Conservation (phyloP, 2,329 filamentous ascomycete species). For the Epichloe hybrida region DNA sequence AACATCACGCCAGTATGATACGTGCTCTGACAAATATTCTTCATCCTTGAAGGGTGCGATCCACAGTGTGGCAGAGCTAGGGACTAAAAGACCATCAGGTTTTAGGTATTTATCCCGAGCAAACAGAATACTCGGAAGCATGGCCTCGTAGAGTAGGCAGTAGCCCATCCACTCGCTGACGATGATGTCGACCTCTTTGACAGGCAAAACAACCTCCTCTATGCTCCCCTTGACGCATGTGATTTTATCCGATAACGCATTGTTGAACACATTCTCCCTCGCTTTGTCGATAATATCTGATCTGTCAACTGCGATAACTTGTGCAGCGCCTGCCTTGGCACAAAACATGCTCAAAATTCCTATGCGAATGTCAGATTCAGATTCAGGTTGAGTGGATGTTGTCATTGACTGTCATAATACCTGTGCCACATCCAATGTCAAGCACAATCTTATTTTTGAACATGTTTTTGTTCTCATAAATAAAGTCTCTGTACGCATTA, state of each 20-base stretch:
- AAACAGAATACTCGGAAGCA: constrained; percentile 85
- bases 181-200: constrained; percentile 80
- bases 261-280: constrained; percentile 70
- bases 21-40: constrained; percentile 63
- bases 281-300: constrained; percentile 82
- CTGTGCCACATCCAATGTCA: constrained; percentile 76
- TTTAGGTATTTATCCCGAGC: constrained; percentile 78
- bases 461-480: constrained; percentile 79
- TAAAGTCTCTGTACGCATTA: constrained; percentile 86
- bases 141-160: constrained; percentile 82
- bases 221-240: constrained; percentile 74
- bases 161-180: constrained; percentile 99
- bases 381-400: neutral
- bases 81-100: constrained; percentile 69
- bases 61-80: constrained; percentile 71
- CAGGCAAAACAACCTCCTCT: constrained; percentile 70
- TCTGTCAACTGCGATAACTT: constrained; percentile 84
- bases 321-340: constrained; percentile 73
- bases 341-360: constrained; percentile 93
- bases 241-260: constrained; percentile 60
- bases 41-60: constrained; percentile 68
- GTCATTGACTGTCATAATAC: constrained; percentile 18
- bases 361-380: constrained; percentile 12
- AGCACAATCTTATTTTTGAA: constrained; percentile 79
- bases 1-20: constrained; percentile 79